Evolutionary conservation across 768 basidiomycete genomes (phyloP).

Genomic region (Trametes coccinea): DNA sequence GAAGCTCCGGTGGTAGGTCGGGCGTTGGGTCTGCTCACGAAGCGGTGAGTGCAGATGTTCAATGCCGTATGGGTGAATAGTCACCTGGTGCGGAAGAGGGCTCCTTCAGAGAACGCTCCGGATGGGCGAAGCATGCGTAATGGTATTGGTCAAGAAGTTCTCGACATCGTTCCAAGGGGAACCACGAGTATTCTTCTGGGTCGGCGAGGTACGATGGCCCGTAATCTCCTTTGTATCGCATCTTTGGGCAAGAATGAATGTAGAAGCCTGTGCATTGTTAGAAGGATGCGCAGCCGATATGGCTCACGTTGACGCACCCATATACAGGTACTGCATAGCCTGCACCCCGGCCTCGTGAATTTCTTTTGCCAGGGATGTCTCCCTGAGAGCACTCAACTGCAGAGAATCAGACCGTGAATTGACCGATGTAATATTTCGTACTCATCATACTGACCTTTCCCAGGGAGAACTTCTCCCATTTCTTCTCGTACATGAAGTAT

Average conservation of each 20-base stretch:
- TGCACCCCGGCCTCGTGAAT: constrained; percentile 68
- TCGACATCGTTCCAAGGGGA: constrained; percentile 60
- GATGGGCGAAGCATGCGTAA: constrained; percentile 70
- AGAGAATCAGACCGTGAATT: background rate
- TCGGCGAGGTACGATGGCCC: constrained; percentile 84
- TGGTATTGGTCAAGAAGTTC: constrained; percentile 63
- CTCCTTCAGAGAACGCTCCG: constrained; percentile 50
- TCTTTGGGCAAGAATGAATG: constrained; percentile 89
- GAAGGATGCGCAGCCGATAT: background rate
- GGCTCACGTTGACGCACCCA: constrained; percentile 59
- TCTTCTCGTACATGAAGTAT: constrained; percentile 87
- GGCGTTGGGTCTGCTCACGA: background rate
- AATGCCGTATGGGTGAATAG: background rate
- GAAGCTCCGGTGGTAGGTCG: background rate
- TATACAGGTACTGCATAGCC: constrained; percentile 71
- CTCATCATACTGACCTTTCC: constrained; percentile 55
- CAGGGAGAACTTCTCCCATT: constrained; percentile 67
- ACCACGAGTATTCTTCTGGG: constrained; percentile 81
- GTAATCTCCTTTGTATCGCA: constrained; percentile 96
- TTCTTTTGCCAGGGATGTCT: constrained; percentile 72
- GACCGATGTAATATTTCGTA: too few species aligned
- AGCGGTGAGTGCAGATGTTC: background rate
- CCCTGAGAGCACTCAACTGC: constrained; percentile 84
- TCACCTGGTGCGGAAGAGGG: constrained; percentile 34
- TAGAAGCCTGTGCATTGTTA: constrained; percentile 69